phyloP scores from a whole-genome alignment of 2,329 filamentous ascomycete genomes.

The Fusarium multiceps region DNA sequence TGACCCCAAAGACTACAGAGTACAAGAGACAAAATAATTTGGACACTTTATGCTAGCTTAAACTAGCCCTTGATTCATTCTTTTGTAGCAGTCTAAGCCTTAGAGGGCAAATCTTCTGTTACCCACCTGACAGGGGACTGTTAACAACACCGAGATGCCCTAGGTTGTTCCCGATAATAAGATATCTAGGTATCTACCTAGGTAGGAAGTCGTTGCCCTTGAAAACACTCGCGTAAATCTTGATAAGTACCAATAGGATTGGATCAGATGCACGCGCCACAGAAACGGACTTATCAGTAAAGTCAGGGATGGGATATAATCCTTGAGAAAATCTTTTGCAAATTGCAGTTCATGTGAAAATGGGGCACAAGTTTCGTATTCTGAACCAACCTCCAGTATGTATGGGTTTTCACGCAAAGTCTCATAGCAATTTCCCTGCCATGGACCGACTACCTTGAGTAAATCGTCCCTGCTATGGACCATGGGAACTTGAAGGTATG shows the following conservation, averaged over 20 bases:
- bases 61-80: no score
- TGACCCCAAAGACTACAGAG: no score
- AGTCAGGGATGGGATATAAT: background rate
- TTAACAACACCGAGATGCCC: background rate
- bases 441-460: background rate
- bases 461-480: background rate
- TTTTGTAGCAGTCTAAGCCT: no score
- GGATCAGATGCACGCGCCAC: background rate
- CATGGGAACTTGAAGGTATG: background rate
- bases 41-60: no score
- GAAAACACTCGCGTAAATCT: background rate
- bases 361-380: background rate
- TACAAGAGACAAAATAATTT: no score
- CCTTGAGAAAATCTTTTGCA: background rate
- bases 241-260: background rate
- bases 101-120: no score
- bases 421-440: slow-evolving; percentile 6
- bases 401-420: background rate
- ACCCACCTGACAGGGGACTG: background rate
- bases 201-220: background rate
- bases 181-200: no score
- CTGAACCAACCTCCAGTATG: background rate
- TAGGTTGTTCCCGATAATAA: background rate
- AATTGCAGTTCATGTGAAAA: slow-evolving; percentile 2
- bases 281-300: slow-evolving; percentile 1